Evolutionary conservation across 306 rosid species (phyloP).

Genomic region (Castanospermum australe): DNA sequence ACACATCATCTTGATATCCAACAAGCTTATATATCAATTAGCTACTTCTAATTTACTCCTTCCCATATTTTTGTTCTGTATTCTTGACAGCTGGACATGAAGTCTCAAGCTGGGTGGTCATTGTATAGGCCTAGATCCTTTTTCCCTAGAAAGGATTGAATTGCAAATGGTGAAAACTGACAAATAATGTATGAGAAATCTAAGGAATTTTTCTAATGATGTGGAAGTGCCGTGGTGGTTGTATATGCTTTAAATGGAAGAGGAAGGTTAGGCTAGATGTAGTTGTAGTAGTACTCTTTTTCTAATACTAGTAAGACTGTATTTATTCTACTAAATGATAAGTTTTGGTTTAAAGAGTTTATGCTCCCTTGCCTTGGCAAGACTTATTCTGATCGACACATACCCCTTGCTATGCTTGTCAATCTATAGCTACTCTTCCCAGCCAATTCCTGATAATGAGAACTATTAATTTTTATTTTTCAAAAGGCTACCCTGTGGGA

Average conservation of each 20-base stretch:
- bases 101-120: not conserved
- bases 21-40: not conserved
- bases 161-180: conserved; percentile 10
- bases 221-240: not conserved
- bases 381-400: not conserved
- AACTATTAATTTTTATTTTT: not conserved
- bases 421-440: not conserved
- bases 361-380: not conserved
- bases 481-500: conserved; percentile 13
- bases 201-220: conserved; percentile 9
- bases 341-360: no score
- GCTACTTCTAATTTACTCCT: not conserved
- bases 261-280: conserved; percentile 4
- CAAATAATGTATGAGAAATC: not conserved
- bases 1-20: conserved; percentile 6
- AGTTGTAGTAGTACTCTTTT: not conserved
- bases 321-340: no score
- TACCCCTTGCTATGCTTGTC: not conserved
- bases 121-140: conserved; percentile 8
- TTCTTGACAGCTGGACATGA: conserved; percentile 22
- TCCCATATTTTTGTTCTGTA: not conserved
- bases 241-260: conserved; percentile 2
- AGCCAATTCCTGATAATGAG: conserved; percentile 3
- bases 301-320: not conserved
- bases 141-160: not conserved